Percentiles rank a stretch among this genome's conserved stretches.
phyloP scores from a whole-genome alignment of 2,329 filamentous ascomycete species.

The Pseudogymnoascus pannorum region DNA sequence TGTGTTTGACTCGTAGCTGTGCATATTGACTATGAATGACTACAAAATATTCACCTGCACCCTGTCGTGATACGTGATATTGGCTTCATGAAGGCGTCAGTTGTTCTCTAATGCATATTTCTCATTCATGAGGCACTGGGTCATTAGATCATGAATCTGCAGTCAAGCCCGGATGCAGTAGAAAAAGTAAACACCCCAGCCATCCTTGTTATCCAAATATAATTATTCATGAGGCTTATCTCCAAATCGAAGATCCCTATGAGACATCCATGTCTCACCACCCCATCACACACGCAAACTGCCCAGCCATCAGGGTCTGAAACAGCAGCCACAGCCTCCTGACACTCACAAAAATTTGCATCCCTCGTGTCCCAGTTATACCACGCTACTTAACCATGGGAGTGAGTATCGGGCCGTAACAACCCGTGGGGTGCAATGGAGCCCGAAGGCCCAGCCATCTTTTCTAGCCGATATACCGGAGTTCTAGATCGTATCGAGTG shows the following conservation, averaged over 20 bases:
- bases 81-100: not conserved
- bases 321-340: not conserved
- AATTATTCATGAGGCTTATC: not conserved
- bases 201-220: not conserved
- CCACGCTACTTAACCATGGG: not conserved
- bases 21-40: not conserved
- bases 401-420: not conserved
- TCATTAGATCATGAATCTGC: not conserved
- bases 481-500: not conserved
- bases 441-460: not conserved
- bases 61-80: not conserved
- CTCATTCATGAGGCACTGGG: not conserved
- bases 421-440: not conserved
- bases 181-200: not conserved
- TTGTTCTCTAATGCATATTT: not conserved
- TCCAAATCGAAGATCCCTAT: not conserved
- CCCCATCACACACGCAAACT: not conserved
- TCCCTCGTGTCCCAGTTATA: not conserved
- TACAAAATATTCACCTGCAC: not conserved
- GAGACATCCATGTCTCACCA: not conserved
- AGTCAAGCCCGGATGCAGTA: not conserved
- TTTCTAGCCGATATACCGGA: not conserved
- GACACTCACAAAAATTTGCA: not conserved
- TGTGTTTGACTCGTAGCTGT: not conserved
- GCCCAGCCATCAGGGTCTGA: slow-evolving; percentile 4